Evolutionary conservation across 2,329 filamentous ascomycete genomes (phyloP).

Genomic region (Mycosphaerelloides madeirae): DNA sequence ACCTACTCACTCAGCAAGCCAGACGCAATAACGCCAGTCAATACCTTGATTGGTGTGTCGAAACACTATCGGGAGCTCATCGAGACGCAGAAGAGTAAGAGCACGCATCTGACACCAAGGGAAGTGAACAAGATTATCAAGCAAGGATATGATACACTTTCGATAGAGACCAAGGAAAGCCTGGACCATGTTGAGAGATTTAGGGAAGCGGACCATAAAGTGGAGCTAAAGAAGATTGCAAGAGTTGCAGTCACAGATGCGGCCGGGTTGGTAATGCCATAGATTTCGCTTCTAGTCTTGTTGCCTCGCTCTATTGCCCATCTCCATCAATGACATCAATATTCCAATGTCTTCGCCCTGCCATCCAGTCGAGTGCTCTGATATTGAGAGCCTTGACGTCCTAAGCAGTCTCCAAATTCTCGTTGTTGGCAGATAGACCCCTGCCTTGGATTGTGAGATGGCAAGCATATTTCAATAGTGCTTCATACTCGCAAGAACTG

Average conservation of each 20-base stretch:
- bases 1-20: slow-evolving; percentile 54
- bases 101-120: slow-evolving; percentile 65
- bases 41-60: slow-evolving; percentile 75
- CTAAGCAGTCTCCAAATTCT: no score
- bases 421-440: no score
- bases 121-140: slow-evolving; percentile 91
- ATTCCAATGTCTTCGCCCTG: not conserved
- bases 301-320: no score
- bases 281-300: not conserved
- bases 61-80: slow-evolving; percentile 84
- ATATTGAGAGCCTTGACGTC: no score
- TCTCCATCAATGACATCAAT: not conserved
- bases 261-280: slow-evolving; percentile 17
- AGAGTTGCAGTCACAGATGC: slow-evolving; percentile 71
- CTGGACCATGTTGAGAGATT: slow-evolving; percentile 81
- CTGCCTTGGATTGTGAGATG: no score
- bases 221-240: slow-evolving; percentile 79
- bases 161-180: slow-evolving; percentile 82
- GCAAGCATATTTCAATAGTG: no score
- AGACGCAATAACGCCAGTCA: slow-evolving; percentile 61
- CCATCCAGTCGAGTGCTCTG: no score
- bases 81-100: slow-evolving; percentile 52
- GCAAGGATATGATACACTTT: slow-evolving; percentile 90
- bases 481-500: not conserved
- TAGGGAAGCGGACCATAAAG: slow-evolving; percentile 64